phyloP scores from a whole-genome alignment of 2,329 filamentous ascomycete genomes.

The Cercospora janseana region DNA sequence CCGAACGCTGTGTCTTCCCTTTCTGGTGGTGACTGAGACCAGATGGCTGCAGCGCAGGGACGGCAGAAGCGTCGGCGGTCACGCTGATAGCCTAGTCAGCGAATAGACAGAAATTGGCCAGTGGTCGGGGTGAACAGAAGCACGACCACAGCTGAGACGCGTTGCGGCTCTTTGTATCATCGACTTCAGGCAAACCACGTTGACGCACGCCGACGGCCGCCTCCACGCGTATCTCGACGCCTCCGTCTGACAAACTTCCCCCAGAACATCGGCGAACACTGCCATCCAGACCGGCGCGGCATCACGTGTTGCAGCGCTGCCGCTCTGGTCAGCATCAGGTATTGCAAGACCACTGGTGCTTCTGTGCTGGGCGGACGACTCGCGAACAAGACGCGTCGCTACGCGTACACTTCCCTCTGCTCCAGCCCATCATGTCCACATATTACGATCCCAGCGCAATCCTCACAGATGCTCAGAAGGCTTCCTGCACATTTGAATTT shows the following conservation, averaged over 20 bases:
- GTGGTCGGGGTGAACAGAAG: background rate
- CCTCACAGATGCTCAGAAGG: conserved; percentile 87
- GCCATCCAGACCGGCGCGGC: background rate
- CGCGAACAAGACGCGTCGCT: no score
- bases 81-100: no score
- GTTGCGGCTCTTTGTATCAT: conserved; percentile 6
- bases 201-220: conserved; percentile 19
- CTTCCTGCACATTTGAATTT: conserved; percentile 91
- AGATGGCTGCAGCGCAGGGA: no score
- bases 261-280: conserved; percentile 10
- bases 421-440: conserved; percentile 44
- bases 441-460: conserved; percentile 87
- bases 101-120: background rate
- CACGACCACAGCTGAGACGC: background rate
- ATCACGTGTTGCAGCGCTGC: conserved; percentile 11
- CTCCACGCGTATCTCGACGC: conserved; percentile 4
- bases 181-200: conserved; percentile 20
- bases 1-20: no score
- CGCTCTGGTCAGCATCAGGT: background rate
- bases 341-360: background rate
- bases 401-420: conserved; percentile 1
- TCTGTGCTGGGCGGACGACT: no score
- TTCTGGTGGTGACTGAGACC: no score
- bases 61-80: no score
- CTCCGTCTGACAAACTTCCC: conserved; percentile 5